Percentiles rank a stretch among this genome's conserved stretches.
Conservation (phyloP, 148 eudicot genomes). For the Pouteria glomerata region DNA sequence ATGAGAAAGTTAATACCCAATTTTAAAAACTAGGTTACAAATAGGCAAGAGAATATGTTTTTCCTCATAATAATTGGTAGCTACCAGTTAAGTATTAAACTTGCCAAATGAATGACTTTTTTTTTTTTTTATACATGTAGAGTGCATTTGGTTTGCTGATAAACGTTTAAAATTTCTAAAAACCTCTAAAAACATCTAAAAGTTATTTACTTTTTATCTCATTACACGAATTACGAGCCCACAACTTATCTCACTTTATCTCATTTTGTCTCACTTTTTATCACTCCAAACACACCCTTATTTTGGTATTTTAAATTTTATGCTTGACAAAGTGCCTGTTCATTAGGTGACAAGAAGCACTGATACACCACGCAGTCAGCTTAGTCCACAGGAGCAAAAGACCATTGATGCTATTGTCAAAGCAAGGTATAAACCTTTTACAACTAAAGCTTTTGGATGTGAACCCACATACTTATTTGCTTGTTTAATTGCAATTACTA, state of each 20-base stretch:
- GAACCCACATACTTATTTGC: neutral
- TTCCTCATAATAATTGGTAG: neutral
- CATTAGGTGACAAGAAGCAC: slow-evolving; percentile 67
- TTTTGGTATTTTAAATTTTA: neutral
- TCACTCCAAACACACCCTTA: no score
- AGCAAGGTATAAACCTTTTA: slow-evolving; percentile 54
- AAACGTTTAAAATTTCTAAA: no score
- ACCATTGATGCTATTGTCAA: slow-evolving; percentile 71
- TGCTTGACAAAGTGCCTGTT: slow-evolving; percentile 5
- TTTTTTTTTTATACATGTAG: no score
- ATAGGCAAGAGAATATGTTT: neutral
- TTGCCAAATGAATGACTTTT: no score
- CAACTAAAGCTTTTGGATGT: neutral
- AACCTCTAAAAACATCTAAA: no score
- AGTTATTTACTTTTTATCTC: no score
- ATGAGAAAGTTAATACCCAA: neutral
- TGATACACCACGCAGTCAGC: slow-evolving; percentile 47
- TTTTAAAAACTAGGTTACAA: no score
- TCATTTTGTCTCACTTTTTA: neutral
- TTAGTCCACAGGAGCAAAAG: slow-evolving; percentile 62
- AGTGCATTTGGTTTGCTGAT: no score
- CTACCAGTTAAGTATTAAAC: no score
- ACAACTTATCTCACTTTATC: no score
- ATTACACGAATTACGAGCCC: neutral
- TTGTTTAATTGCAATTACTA: no score